Percentiles rank a stretch among this genome's conserved stretches.
Evolutionary conservation across 1,139 yeast species (phyloP).

Genomic region (Zygotorulaspora mrakii): DNA sequence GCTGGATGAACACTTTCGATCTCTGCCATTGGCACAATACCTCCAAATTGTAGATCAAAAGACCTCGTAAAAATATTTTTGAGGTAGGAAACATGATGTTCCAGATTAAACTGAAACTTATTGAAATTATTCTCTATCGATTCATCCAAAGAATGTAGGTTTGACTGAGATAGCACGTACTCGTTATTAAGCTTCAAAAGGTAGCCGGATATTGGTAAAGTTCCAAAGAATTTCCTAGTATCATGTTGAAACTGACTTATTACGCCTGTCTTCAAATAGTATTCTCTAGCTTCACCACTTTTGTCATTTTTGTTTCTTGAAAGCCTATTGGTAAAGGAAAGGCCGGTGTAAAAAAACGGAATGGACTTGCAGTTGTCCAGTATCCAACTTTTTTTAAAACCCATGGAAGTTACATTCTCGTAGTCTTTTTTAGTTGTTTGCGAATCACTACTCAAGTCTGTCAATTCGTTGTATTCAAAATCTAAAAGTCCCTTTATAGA

Average conservation of each 20-base stretch:
- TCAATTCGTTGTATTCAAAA: conserved; percentile 26
- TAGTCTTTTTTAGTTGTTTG: conserved; percentile 6
- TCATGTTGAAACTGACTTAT: conserved; percentile 29
- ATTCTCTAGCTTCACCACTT: conserved; percentile 19
- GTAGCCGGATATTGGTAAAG: conserved; percentile 31
- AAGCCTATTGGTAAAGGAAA: conserved; percentile 31
- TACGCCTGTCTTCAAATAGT: conserved; percentile 33
- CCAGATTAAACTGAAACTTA: conserved; percentile 26
- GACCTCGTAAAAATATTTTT: conserved; percentile 28
- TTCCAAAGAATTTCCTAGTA: conserved; percentile 29
- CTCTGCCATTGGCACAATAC: conserved; percentile 25
- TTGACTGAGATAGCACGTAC: conserved; percentile 25
- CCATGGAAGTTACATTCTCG: conserved; percentile 21
- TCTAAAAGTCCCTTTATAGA: conserved; percentile 31
- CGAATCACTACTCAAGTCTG: conserved; percentile 13
- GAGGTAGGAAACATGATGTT: conserved; percentile 29
- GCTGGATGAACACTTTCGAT: conserved; percentile 32
- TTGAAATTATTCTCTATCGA: conserved; percentile 29
- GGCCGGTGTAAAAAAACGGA: conserved; percentile 30
- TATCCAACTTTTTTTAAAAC: conserved; percentile 28
- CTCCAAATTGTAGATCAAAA: conserved; percentile 30
- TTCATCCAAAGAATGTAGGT: conserved; percentile 13
- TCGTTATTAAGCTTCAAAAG: conserved; percentile 30
- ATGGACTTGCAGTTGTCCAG: conserved; percentile 14
- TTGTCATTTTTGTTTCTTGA: conserved; percentile 21